Evolutionary conservation across 768 basidiomycete species (phyloP).

Genomic region (Tylopilus balloui): DNA sequence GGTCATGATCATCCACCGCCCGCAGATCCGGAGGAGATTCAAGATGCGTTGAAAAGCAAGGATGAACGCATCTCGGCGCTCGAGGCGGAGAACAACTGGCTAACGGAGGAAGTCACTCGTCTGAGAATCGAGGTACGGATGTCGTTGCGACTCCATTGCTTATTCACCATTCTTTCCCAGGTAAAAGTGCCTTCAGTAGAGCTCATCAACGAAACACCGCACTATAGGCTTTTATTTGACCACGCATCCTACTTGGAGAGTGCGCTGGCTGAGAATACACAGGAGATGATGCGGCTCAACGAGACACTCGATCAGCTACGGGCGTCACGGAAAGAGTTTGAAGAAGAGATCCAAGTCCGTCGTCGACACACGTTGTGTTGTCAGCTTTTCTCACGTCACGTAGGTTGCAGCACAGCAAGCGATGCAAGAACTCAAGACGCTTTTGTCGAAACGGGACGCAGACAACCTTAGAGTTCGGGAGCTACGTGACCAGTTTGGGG

Average conservation of each 20-base stretch:
- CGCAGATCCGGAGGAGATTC: conserved; percentile 39
- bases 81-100: conserved; percentile 40
- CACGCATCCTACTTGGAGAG: conserved; percentile 48
- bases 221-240: conserved; percentile 55
- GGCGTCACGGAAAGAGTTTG: conserved; percentile 41
- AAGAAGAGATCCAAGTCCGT: conserved; percentile 43
- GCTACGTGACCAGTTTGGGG: conserved; percentile 59
- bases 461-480: conserved; percentile 69
- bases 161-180: conserved; percentile 24
- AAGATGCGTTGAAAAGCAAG: conserved; percentile 19
- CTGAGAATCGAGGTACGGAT: conserved; percentile 44
- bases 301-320: conserved; percentile 42
- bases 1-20: conserved; percentile 38
- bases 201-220: conserved; percentile 41
- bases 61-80: conserved; percentile 48
- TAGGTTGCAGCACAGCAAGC: conserved; percentile 44
- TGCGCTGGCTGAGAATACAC: conserved; percentile 36
- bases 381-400: conserved; percentile 12
- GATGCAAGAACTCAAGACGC: conserved; percentile 58
- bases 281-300: conserved; percentile 38
- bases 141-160: not conserved
- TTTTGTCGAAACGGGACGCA: conserved; percentile 58
- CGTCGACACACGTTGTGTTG: conserved; percentile 8
- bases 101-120: conserved; percentile 43
- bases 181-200: conserved; percentile 42